These are phyloP conservation scores for Starmerella gropengiesseri DNA, from an alignment of 805 yeast genomes.

Conservation along the genomic window DNA sequence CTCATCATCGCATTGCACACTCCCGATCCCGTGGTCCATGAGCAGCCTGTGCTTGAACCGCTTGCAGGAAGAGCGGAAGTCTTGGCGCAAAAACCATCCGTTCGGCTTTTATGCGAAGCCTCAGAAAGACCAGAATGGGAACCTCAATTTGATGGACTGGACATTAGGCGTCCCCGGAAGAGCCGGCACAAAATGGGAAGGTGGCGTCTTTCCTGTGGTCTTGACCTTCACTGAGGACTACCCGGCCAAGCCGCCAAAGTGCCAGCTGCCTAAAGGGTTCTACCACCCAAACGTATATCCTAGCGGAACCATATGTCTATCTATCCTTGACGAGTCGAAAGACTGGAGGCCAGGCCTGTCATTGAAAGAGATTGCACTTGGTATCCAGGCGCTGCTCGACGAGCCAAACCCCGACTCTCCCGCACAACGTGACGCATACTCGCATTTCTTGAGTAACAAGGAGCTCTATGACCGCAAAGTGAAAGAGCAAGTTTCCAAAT, in stretches of 20 bases:
- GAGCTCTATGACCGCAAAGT: conserved; percentile 64
- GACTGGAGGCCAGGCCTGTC: conserved; percentile 98
- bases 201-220: conserved; percentile 78
- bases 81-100: conserved; percentile 98
- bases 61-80: conserved; percentile 89
- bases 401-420: conserved; percentile 92
- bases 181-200: conserved; percentile 73
- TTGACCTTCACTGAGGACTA: conserved; percentile 76
- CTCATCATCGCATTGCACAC: too few species aligned
- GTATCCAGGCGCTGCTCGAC: conserved; percentile 82
- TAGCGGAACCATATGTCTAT: conserved; percentile 88
- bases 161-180: conserved; percentile 95
- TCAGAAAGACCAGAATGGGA: conserved; percentile 62
- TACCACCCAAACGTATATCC: conserved; percentile 98
- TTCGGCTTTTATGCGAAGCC: conserved; percentile 96
- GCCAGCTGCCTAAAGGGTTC: conserved; percentile 76
- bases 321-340: conserved; percentile 85
- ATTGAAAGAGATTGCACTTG: conserved; percentile 75
- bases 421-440: conserved; percentile 91
- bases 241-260: conserved; percentile 95
- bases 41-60: conserved; percentile 56
- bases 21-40: conserved; percentile 14
- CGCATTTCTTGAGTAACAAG: conserved; percentile 50
- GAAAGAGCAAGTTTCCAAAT: conserved; percentile 65
- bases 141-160: conserved; percentile 79